phyloP scores from a whole-genome alignment of 352 stramenopile genomes.

The Aphanomyces invadans region DNA sequence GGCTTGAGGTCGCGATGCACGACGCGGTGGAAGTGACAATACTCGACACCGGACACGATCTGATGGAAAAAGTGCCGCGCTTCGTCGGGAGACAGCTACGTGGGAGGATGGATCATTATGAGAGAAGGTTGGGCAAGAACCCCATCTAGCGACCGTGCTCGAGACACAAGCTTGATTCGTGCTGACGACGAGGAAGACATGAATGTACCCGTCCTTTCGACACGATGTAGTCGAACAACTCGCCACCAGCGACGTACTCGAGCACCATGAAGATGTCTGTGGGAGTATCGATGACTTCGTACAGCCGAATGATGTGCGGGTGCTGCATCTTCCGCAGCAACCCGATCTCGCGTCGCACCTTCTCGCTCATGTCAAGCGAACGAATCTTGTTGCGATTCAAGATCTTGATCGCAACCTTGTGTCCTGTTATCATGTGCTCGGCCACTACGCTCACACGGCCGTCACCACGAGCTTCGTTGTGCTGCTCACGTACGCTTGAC shows the following conservation, averaged over 20 bases:
- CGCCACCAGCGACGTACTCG: constrained; percentile 90
- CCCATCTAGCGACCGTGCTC: too few relatives aligned
- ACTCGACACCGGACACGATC: constrained; percentile 97
- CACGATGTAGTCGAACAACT: constrained; percentile 99
- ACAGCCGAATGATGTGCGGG: constrained; percentile 99
- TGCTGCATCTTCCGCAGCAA: constrained; percentile 98
- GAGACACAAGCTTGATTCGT: too few relatives aligned
- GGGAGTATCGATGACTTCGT: constrained; percentile 98
- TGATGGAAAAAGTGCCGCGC: constrained; percentile 99
- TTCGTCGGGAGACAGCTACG: constrained; percentile 93
- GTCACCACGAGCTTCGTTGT: too few relatives aligned
- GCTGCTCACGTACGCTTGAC: constrained; percentile 94
- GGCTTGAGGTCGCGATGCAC: constrained; percentile 98
- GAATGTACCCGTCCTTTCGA: constrained; percentile 80
- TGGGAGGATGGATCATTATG: too few relatives aligned
- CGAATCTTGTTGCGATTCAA: constrained; percentile 99
- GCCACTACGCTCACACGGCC: constrained; percentile 85
- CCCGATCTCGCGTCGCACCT: constrained; percentile 99
- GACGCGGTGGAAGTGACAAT: constrained; percentile 99
- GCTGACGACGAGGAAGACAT: too few relatives aligned
- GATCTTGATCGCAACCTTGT: constrained; percentile 99
- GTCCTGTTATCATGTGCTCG: constrained; percentile 95
- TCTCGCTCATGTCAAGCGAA: constrained; percentile 98
- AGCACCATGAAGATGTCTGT: constrained; percentile 97
- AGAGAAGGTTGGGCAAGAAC: too few relatives aligned